Conservation (phyloP, 768 basidiomycete genomes). For the Tylopilus rubrobrunneus region DNA sequence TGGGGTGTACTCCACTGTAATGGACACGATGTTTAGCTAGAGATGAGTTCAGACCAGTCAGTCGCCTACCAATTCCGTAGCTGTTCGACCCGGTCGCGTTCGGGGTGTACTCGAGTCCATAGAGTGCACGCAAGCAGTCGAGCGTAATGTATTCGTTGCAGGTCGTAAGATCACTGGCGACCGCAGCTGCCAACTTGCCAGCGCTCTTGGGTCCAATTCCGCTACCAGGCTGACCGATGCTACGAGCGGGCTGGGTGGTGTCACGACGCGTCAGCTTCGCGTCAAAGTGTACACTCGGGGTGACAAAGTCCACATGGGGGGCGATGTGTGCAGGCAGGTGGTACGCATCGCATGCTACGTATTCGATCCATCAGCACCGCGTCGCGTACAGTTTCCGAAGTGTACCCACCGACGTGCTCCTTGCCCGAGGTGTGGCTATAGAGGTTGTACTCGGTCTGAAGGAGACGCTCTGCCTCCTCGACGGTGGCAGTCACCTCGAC, state of each 20-base stretch:
- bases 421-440: slow-evolving; percentile 25
- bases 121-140: slow-evolving; percentile 29
- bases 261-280: slow-evolving; percentile 13
- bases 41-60: not conserved
- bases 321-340: slow-evolving; percentile 30
- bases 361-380: not conserved
- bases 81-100: slow-evolving; percentile 19
- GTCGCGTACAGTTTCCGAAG: no score
- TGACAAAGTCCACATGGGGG: slow-evolving; percentile 34
- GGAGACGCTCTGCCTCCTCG: slow-evolving; percentile 31
- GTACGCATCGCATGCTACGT: slow-evolving; percentile 30
- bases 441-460: slow-evolving; percentile 33
- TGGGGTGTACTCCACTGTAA: slow-evolving; percentile 34
- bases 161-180: slow-evolving; percentile 16
- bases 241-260: not conserved
- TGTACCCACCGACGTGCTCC: slow-evolving; percentile 24
- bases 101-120: slow-evolving; percentile 17
- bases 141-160: slow-evolving; percentile 29
- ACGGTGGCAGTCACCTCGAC: slow-evolving; percentile 27
- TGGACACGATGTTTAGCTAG: not conserved
- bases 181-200: slow-evolving; percentile 10
- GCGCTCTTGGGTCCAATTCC: slow-evolving; percentile 20
- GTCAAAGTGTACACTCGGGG: slow-evolving; percentile 35
- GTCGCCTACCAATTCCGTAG: slow-evolving; percentile 30
- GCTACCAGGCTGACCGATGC: not conserved